These are phyloP conservation scores for Talaromyces sp. DNA, from an alignment of 2,329 filamentous ascomycete species.

Conservation along the genomic window DNA sequence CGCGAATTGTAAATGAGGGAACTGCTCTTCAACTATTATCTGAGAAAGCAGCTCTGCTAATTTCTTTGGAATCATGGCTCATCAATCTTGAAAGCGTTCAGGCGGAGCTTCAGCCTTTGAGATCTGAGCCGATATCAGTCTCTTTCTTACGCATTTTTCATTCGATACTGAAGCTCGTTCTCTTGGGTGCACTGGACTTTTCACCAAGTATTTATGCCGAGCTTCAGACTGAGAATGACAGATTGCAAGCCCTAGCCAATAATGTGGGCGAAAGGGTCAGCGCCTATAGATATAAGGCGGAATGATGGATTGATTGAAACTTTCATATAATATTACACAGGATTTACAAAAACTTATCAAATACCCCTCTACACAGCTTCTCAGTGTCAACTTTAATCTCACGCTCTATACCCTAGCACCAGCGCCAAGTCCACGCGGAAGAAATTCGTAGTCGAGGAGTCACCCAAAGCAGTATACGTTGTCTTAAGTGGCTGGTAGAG, in stretches of 20 bases:
- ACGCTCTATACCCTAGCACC: background rate
- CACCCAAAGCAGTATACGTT: background rate
- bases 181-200: slow-evolving; percentile 12
- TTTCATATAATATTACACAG: background rate
- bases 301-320: background rate
- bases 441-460: background rate
- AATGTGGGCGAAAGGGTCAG: slow-evolving; percentile 10
- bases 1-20: background rate
- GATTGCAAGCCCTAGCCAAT: slow-evolving; percentile 1
- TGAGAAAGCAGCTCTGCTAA: slow-evolving; percentile 7
- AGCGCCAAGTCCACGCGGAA: background rate
- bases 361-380: background rate
- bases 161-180: slow-evolving; percentile 9
- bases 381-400: background rate
- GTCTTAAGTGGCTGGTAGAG: background rate
- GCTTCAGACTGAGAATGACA: slow-evolving; percentile 7
- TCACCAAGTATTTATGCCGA: slow-evolving; percentile 8
- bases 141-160: slow-evolving; percentile 14
- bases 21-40: slow-evolving; percentile 4
- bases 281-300: slow-evolving; percentile 1
- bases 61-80: slow-evolving; percentile 11
- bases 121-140: slow-evolving; percentile 5
- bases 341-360: background rate
- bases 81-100: slow-evolving; percentile 6
- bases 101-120: background rate